A percentile compares a stretch with the other conserved stretches of the same genome.
Evolutionary conservation across 352 stramenopile genomes (phyloP).

Genomic region (Phytophthora vignae): DNA sequence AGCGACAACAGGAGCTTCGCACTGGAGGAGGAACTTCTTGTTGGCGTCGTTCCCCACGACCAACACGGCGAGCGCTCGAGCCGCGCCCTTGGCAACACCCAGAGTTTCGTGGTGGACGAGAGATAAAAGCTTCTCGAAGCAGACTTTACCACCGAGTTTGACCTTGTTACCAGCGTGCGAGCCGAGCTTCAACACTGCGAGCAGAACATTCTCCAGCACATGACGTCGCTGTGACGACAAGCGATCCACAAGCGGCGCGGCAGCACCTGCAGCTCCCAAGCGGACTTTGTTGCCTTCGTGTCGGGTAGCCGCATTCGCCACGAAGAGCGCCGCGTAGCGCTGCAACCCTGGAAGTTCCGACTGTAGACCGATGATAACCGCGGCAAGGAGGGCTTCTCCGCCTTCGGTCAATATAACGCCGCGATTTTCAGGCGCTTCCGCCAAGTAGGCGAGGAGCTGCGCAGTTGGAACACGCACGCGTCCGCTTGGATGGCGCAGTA

Average conservation of each 20-base stretch:
- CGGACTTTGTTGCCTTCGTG: conserved; percentile 69
- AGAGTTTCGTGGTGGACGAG: conserved; percentile 74
- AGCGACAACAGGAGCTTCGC: conserved; percentile 54
- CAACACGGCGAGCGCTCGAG: conserved; percentile 66
- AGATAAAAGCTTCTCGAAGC: conserved; percentile 73
- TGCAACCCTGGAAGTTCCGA: conserved; percentile 67
- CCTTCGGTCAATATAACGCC: conserved; percentile 51
- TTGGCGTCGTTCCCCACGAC: conserved; percentile 77
- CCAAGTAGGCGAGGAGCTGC: conserved; percentile 59
- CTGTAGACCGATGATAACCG: conserved; percentile 51
- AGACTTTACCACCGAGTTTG: conserved; percentile 75
- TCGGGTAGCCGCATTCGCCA: conserved; percentile 68
- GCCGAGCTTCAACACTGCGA: conserved; percentile 72
- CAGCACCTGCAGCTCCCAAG: conserved; percentile 55
- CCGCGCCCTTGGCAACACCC: conserved; percentile 67
- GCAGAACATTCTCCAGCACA: conserved; percentile 76
- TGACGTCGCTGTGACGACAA: conserved; percentile 73
- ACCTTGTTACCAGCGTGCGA: conserved; percentile 82
- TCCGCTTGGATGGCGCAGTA: conserved; percentile 36
- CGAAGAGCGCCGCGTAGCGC: conserved; percentile 59
- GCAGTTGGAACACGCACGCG: conserved; percentile 41
- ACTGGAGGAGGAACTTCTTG: conserved; percentile 74
- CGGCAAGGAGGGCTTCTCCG: conserved; percentile 42
- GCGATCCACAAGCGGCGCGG: conserved; percentile 60
- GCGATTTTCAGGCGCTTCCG: conserved; percentile 58